Percentiles rank a stretch among this genome's conserved stretches.
Conservation (phyloP, 148 eudicot species). For the Vaccinium corymbosum region DNA sequence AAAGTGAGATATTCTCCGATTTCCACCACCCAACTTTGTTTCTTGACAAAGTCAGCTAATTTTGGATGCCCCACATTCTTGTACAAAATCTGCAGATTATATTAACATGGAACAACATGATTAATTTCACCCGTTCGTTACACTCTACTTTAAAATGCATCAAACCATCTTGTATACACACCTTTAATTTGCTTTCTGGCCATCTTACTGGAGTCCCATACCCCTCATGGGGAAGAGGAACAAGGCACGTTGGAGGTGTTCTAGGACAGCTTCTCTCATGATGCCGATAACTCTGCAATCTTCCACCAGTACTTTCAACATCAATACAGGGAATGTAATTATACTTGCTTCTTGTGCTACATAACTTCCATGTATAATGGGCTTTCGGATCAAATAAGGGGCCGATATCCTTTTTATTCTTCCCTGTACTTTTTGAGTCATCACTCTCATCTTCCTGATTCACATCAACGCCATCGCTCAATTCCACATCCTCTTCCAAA, state of each 20-base stretch:
- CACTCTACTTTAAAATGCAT: neutral
- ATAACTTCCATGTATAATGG: conserved; percentile 70
- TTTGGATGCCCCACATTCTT: conserved; percentile 96
- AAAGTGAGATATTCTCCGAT: conserved; percentile 76
- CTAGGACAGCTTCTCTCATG: conserved; percentile 83
- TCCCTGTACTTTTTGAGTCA: conserved; percentile 21
- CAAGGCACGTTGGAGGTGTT: conserved; percentile 77
- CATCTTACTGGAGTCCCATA: conserved; percentile 74
- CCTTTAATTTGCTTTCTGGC: conserved; percentile 87
- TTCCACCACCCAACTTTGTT: conserved; percentile 57
- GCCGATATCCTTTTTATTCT: conserved; percentile 44
- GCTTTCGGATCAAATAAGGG: conserved; percentile 77
- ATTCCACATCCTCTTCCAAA: conserved; percentile 41
- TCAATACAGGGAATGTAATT: conserved; percentile 98
- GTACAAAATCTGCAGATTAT: conserved; percentile 58
- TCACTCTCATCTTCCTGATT: conserved; percentile 38
- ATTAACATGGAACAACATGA: conserved; percentile 16
- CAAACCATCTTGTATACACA: conserved; percentile 18
- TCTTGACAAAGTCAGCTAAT: conserved; percentile 66
- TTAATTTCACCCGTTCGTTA: neutral
- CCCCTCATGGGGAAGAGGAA: conserved; percentile 82
- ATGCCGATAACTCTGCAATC: conserved; percentile 64
- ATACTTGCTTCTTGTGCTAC: conserved; percentile 77
- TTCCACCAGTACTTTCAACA: conserved; percentile 54
- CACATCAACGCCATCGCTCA: conserved; percentile 29